Conservation (phyloP, 495 filamentous ascomycete species). For the Penicillium riverlandense region DNA sequence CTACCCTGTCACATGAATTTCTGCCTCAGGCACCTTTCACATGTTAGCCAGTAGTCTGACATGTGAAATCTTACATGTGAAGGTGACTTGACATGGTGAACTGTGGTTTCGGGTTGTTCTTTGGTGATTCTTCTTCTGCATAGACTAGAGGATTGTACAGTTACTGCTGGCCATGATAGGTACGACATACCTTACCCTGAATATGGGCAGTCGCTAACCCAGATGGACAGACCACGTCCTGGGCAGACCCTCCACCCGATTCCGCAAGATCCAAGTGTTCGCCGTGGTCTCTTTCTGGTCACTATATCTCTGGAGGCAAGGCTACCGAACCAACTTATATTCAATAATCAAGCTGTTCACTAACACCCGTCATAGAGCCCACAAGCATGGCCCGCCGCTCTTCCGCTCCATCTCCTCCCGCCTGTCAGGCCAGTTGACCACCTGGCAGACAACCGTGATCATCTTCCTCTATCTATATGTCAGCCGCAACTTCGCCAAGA, state of each 20-base stretch:
- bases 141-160: too few relatives aligned
- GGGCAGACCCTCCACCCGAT: slow-evolving; percentile 81
- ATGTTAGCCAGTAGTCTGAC: too few relatives aligned
- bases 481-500: slow-evolving; percentile 84
- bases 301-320: slow-evolving; percentile 67
- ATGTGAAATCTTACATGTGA: too few relatives aligned
- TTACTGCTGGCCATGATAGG: slow-evolving; percentile 25
- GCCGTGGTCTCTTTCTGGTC: slow-evolving; percentile 90
- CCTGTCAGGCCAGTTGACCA: slow-evolving; percentile 62
- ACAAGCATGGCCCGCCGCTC: slow-evolving; percentile 79
- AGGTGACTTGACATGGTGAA: too few relatives aligned
- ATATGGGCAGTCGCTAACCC: not conserved
- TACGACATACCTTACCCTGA: slow-evolving; percentile 1
- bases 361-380: slow-evolving; percentile 46
- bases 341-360: not conserved
- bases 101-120: too few relatives aligned
- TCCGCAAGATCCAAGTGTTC: slow-evolving; percentile 88
- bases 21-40: too few relatives aligned
- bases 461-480: slow-evolving; percentile 90
- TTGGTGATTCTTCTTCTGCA: too few relatives aligned
- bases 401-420: slow-evolving; percentile 64
- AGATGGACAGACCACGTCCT: slow-evolving; percentile 70
- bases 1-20: too few relatives aligned
- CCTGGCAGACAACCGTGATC: slow-evolving; percentile 83
- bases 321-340: not conserved